Percentiles rank a stretch among this genome's conserved stretches.
Evolutionary conservation across 495 filamentous ascomycete species (phyloP).

Genomic region (Ascodesmis nigricans): DNA sequence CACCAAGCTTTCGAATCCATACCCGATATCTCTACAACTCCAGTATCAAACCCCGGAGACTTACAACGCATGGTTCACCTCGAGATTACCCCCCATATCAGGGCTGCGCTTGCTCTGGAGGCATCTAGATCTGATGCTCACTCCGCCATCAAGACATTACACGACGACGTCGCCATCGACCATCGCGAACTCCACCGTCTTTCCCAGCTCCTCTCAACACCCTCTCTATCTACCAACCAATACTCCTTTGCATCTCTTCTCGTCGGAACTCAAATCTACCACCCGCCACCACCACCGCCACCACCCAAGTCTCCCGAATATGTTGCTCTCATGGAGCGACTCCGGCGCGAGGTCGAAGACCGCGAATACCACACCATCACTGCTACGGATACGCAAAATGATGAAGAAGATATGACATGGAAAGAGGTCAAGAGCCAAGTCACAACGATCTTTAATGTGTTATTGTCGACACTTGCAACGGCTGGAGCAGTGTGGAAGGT

Average conservation of each 20-base stretch:
- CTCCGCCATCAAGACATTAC: too few species aligned
- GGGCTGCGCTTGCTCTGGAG: too few species aligned
- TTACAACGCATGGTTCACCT: too few species aligned
- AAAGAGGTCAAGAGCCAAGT: slow-evolving; percentile 51
- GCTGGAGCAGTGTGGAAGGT: slow-evolving; percentile 51
- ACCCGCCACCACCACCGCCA: slow-evolving; percentile 13
- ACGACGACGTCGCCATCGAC: too few species aligned
- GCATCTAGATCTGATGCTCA: too few species aligned
- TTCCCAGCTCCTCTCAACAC: too few species aligned
- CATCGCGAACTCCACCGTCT: background rate
- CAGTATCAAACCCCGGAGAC: too few species aligned
- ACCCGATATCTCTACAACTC: too few species aligned
- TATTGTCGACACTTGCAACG: slow-evolving; percentile 50
- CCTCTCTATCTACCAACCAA: too few species aligned
- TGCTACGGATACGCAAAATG: slow-evolving; percentile 30
- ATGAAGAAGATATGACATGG: slow-evolving; percentile 33
- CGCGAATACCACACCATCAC: slow-evolving; percentile 59
- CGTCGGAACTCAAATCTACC: slow-evolving; percentile 1
- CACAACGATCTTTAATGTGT: slow-evolving; percentile 49
- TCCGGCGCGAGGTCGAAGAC: slow-evolving; percentile 59
- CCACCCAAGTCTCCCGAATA: slow-evolving; percentile 51
- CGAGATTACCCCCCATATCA: too few species aligned
- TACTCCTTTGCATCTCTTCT: slow-evolving; percentile 3
- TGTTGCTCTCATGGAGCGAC: slow-evolving; percentile 65
- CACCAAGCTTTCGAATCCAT: too few species aligned